These are phyloP conservation scores for Pittosporum tobira DNA, from an alignment of 129 eudicot genomes.

Conservation along the genomic window DNA sequence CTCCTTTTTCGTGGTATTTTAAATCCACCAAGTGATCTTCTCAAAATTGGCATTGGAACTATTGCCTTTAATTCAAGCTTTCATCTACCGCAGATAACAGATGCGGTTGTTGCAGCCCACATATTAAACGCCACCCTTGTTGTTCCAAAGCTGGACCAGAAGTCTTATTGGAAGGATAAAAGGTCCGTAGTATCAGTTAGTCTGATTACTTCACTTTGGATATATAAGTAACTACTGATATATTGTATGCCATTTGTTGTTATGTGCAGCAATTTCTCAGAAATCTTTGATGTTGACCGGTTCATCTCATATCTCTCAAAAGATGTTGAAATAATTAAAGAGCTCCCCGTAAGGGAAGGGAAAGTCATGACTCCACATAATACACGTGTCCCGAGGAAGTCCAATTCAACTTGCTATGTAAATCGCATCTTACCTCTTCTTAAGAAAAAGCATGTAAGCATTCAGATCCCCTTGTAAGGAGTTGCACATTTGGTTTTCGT, in stretches of 20 bases:
- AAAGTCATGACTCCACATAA: constrained; percentile 28
- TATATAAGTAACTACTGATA: neutral
- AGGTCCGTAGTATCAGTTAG: constrained; percentile 31
- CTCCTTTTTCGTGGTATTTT: too few species aligned
- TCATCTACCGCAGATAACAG: constrained; percentile 47
- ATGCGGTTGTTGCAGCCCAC: constrained; percentile 75
- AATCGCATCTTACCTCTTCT: constrained; percentile 53
- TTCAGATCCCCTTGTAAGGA: constrained; percentile 2
- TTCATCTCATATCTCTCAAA: constrained; percentile 43
- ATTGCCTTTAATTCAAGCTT: too few species aligned
- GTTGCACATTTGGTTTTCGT: neutral
- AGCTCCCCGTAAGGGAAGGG: constrained; percentile 41
- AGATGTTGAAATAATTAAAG: constrained; percentile 51
- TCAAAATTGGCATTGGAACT: too few species aligned
- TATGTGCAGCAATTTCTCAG: constrained; percentile 60
- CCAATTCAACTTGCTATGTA: constrained; percentile 45
- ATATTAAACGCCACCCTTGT: constrained; percentile 63
- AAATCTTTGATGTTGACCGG: constrained; percentile 65
- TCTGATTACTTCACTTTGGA: neutral
- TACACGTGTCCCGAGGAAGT: constrained; percentile 70
- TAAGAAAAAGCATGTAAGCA: constrained; percentile 43
- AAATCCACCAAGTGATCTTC: too few species aligned
- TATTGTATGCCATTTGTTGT: constrained; percentile 7
- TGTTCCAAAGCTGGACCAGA: constrained; percentile 61
- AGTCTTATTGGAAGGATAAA: constrained; percentile 71